Base-by-base conservation (phyloP, 257 asterid genomes). In the Capsicum pubescens region DNA sequence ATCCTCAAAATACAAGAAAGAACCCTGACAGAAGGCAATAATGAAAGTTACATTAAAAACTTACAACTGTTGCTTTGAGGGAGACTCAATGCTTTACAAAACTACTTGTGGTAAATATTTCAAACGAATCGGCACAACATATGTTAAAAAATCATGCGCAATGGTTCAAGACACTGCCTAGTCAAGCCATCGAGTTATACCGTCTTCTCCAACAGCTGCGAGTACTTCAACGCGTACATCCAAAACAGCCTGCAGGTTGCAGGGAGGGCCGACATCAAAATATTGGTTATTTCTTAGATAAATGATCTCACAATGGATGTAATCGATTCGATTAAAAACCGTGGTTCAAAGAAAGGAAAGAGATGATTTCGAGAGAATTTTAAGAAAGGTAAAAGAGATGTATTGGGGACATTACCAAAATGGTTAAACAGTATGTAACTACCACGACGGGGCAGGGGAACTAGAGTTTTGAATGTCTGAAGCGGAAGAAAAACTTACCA, bases 181-280 rank as follows among this genome's bases (percentile, higher is more conserved):
- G 86, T 95, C 98, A 79, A 97, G 97, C 99, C 99, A 97, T 84
- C 98, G 97, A 64, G 98, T 91, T 35, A 97, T 89, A 39, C 99
- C 99, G 72, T 97, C 99, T 86, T 97, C 98, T 67, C 98, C 98
- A 26, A 91, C 89, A 13, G 98, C 92, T 63, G 99, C 99, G 84
- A 97, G 90, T 63, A 97, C 90, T 87, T 95, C 99, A 67, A 97
- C 87, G 67, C 92, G 91, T 82, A 95, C 99, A 77, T 97, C 95
- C 91, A 97, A 85, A 84, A 90, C 86, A 7, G 97, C 99, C 99
- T 97, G 94, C 92, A 90, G 19, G 82, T 81, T 35, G 50, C 46
- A 82, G 12, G 15, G 14, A 46, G 3, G 61, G 46, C 69, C 69
- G 80, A 50, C 50, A 85, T 3, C 46, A 56, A 56, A 19, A 59